Base-by-base conservation (phyloP, 495 filamentous ascomycete species). In the Neurospora africana region DNA sequence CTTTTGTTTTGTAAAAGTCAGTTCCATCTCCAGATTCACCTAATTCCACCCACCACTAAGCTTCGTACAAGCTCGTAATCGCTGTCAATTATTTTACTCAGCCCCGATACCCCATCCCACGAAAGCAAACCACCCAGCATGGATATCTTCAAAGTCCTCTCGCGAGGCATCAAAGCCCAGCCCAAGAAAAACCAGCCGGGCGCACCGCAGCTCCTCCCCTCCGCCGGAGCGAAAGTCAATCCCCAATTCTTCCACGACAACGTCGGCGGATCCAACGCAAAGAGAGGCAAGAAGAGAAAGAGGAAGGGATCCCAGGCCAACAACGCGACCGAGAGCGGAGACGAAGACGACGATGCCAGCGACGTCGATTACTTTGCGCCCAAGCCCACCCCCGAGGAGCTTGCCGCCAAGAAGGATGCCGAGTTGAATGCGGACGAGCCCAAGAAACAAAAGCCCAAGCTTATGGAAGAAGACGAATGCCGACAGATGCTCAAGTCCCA, bases 401-500 rank as follows among this genome's bases (percentile, higher is more conserved):
- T 70, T 36, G 67, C 70, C 19, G 58, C 71, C 72, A 73, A 68
- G 19, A 27, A 33, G 65, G 70, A 72, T n/a, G 38, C 68, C 37
- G 77, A 74, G 3, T 65, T 65, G 53, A 65, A 65, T 27, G 53
- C 53, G 53, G 53, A 65, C 53, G 74, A 79, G 43, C 68, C 75
- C 27, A 68, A 76, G n/a, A 79, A 80, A 71, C 74, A 75, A 6
- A 75, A 77, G 43, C 74, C 72, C 40, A 77, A 74, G 69, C 74
- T 81, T 8, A 80, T 87, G 15, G 85, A 84, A 71, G 87, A 90
- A 75, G 90, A 90, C 69, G 89, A 95, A 72, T 88, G 92, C 68
- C 87, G 89, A 71, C 88, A 88, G 69, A 84, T 94, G n/a, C 78
- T 98, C 68, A 90, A 89, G 72, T 87, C 88, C 40, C 93, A 99